phyloP scores from a whole-genome alignment of 192 early-diverging fungal genomes.

The Funneliformis geosporum region DNA sequence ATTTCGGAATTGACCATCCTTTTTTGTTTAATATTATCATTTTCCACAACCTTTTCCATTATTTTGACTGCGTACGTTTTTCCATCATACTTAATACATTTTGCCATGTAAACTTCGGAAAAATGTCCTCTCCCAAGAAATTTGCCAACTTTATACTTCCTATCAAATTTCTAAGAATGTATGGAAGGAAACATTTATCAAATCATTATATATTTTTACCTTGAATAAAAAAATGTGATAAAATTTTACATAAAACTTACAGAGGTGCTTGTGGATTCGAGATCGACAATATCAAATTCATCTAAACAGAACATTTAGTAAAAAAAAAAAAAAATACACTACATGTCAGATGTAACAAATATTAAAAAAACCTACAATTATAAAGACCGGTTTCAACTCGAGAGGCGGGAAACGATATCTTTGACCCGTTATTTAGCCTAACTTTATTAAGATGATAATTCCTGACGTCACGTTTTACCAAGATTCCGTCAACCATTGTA shows the following conservation, averaged over 20 bases:
- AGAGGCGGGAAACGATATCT: not conserved
- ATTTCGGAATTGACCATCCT: conserved; percentile 1
- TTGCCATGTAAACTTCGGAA: not conserved
- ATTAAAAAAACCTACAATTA: not conserved
- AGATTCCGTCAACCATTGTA: not conserved
- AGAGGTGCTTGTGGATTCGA: not conserved
- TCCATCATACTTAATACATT: not conserved
- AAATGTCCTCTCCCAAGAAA: conserved; percentile 20
- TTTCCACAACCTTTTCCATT: not conserved
- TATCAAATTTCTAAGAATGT: not conserved
- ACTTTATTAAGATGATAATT: not conserved
- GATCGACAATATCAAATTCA: not conserved
- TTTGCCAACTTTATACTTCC: not conserved
- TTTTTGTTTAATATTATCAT: not conserved
- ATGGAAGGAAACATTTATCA: not conserved
- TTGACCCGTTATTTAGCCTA: not conserved
- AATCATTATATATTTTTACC: not conserved
- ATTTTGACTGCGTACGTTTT: conserved; percentile 11
- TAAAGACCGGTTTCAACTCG: not conserved
- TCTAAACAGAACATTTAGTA: not conserved
- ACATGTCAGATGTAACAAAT: too few species aligned
- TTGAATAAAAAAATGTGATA: not conserved
- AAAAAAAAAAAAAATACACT: not conserved
- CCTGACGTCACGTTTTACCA: not conserved
- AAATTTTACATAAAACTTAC: not conserved